These are phyloP conservation scores for Fusarium sp. DNA, from an alignment of 2,329 filamentous ascomycete genomes.

Conservation along the genomic window DNA sequence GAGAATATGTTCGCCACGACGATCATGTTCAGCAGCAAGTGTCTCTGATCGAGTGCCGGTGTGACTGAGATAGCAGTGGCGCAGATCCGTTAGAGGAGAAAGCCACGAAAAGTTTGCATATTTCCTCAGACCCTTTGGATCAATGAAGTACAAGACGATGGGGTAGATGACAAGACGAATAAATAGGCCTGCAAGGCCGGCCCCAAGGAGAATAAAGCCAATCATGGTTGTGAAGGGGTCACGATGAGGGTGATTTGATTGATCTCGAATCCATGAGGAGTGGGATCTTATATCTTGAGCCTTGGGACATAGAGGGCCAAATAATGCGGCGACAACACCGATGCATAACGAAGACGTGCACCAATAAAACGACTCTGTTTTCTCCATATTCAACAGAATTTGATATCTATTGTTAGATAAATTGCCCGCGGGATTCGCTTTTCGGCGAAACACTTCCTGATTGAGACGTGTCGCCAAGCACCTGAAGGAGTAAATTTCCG, in stretches of 20 bases:
- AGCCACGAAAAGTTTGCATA: conserved; percentile 35
- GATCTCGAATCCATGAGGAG: not conserved
- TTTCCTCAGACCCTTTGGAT: conserved; percentile 51
- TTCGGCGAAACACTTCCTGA: not conserved
- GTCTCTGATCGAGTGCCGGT: conserved; percentile 55
- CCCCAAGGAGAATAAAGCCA: conserved; percentile 8
- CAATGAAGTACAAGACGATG: conserved; percentile 23
- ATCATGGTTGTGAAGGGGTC: not conserved
- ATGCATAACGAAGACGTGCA: not conserved
- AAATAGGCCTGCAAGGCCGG: not conserved
- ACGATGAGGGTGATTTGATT: not conserved
- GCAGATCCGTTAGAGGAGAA: conserved; percentile 35
- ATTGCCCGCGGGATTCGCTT: not conserved
- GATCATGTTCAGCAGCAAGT: conserved; percentile 59
- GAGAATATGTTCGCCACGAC: conserved; percentile 43
- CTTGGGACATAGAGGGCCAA: no score
- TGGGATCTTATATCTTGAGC: not conserved
- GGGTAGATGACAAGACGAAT: conserved; percentile 32
- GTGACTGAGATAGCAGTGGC: conserved; percentile 33
- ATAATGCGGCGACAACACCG: not conserved
- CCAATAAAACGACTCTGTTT: not conserved
- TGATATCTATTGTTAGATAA: not conserved
- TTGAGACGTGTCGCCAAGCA: not conserved
- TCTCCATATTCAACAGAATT: not conserved
- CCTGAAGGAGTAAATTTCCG: not conserved